Conservation (phyloP, 805 yeast species). For the Starmerella stigmatis region DNA sequence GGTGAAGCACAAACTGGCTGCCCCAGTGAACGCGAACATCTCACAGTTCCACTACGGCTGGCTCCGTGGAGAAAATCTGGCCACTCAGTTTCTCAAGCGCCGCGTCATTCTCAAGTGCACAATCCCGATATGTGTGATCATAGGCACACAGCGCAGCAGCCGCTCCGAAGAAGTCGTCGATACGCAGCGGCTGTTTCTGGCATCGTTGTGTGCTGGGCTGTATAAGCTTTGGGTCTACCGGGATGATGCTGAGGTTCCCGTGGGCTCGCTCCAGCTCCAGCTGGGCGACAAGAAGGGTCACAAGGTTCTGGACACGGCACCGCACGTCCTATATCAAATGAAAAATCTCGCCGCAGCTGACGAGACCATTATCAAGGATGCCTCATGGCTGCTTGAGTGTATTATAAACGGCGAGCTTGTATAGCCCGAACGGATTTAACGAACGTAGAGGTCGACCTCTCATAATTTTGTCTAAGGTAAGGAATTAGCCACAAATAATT, state of each 20-base stretch:
- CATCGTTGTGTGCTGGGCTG: conserved; percentile 14
- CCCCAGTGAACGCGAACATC: conserved; percentile 23
- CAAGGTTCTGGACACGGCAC: conserved; percentile 1
- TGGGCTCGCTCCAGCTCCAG: conserved; percentile 22
- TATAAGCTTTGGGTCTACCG: conserved; percentile 10
- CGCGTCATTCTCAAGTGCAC: conserved; percentile 14
- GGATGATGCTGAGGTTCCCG: conserved; percentile 9
- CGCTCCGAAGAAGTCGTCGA: neutral
- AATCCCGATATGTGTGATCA: conserved; percentile 22
- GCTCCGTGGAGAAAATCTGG: conserved; percentile 17
- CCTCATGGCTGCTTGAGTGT: conserved; percentile 30
- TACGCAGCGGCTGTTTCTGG: conserved; percentile 10
- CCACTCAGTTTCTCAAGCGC: conserved; percentile 26
- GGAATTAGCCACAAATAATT: no score
- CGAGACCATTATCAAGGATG: conserved; percentile 16
- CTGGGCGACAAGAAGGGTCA: conserved; percentile 11
- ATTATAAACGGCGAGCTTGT: conserved; percentile 27
- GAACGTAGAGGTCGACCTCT: no score
- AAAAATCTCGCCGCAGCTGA: conserved; percentile 15
- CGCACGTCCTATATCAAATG: conserved; percentile 13
- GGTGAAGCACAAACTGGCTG: conserved; percentile 28
- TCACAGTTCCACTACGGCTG: conserved; percentile 22
- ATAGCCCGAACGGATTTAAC: conserved; percentile 8
- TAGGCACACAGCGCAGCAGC: neutral
- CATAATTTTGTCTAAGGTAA: no score